phyloP scores from a whole-genome alignment of 140 eudicot species.

The Ambrosia hybrid region DNA sequence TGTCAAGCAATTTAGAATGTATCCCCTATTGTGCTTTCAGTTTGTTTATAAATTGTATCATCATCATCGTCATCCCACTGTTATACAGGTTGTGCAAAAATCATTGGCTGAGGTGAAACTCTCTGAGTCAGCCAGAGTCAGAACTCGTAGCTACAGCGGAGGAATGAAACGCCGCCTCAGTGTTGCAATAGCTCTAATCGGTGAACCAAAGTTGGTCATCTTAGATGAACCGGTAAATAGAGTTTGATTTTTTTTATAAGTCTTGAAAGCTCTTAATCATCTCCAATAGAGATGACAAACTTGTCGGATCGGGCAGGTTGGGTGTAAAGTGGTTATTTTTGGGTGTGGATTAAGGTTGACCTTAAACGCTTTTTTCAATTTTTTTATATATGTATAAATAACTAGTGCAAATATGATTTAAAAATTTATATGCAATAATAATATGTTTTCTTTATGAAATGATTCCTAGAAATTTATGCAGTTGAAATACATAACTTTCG shows the following conservation, averaged over 20 bases:
- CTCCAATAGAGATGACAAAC: not conserved
- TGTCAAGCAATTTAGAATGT: not conserved
- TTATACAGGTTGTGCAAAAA: slow-evolving; percentile 56
- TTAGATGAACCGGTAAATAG: slow-evolving; percentile 88
- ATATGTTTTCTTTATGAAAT: not conserved
- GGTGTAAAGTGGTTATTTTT: not conserved
- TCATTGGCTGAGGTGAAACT: slow-evolving; percentile 87
- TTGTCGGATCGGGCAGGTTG: not conserved
- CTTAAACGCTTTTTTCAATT: not conserved
- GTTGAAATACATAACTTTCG: not conserved
- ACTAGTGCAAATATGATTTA: not conserved
- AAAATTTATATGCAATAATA: not conserved
- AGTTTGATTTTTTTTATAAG: not conserved
- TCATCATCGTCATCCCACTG: not conserved
- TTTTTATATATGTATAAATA: not conserved
- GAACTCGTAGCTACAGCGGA: slow-evolving; percentile 97
- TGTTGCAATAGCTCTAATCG: slow-evolving; percentile 93
- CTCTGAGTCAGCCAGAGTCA: slow-evolving; percentile 64
- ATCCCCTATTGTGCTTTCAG: slow-evolving; percentile 3
- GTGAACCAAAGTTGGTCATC: slow-evolving; percentile 89
- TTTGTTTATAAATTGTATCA: not conserved
- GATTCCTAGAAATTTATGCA: not conserved
- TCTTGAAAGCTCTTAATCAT: slow-evolving; percentile 4
- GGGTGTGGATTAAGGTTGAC: not conserved
- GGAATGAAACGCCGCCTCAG: slow-evolving; percentile 99